Conservation (phyloP, 2,329 filamentous ascomycete species). For the Neonectria magnoliae region DNA sequence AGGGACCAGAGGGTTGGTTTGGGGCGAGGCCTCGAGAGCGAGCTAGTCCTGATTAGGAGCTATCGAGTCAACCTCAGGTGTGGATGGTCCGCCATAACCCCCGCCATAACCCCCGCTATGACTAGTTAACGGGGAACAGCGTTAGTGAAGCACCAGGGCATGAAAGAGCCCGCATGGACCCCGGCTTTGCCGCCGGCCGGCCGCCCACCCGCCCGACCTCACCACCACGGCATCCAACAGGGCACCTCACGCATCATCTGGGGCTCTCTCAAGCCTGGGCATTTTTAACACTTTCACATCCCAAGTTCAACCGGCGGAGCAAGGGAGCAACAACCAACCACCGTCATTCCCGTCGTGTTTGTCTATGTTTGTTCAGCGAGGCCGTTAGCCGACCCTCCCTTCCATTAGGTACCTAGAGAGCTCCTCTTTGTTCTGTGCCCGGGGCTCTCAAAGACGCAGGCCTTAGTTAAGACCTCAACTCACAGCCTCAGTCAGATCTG, state of each 20-base stretch:
- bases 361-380: background rate
- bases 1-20: too few relatives aligned
- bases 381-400: background rate
- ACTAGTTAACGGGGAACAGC: too few relatives aligned
- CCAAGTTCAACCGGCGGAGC: background rate
- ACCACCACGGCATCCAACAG: background rate
- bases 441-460: too few relatives aligned
- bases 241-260: background rate
- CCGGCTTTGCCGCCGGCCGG: too few relatives aligned
- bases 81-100: too few relatives aligned
- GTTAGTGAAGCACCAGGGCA: too few relatives aligned
- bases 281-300: background rate
- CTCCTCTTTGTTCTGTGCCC: too few relatives aligned
- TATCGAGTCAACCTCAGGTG: background rate
- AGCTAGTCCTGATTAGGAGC: background rate
- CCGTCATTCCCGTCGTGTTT: background rate
- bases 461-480: background rate
- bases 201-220: too few relatives aligned
- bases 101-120: too few relatives aligned
- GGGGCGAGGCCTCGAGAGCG: background rate
- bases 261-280: background rate
- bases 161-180: too few relatives aligned
- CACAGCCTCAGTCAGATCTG: background rate
- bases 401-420: background rate
- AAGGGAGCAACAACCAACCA: background rate